Base-by-base conservation (phyloP, 805 yeast genomes). In the Starmerella davenportii region DNA sequence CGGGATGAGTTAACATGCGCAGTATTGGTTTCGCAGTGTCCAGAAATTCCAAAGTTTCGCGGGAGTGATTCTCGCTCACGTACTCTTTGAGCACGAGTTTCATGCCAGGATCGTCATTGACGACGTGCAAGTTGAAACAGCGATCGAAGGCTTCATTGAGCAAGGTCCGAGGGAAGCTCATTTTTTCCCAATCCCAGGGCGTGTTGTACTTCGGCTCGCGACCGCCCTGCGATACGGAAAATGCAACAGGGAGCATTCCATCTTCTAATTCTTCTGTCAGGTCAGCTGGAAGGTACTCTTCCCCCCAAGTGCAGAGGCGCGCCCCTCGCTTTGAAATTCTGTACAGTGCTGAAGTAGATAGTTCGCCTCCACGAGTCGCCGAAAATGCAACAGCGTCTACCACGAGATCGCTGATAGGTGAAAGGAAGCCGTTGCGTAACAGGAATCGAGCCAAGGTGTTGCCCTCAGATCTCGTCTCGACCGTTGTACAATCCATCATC, bases 401-500 rank as follows among this genome's bases (percentile, higher is more conserved):
- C 7, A 45, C 37, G 5, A 25, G 24, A 16, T 40, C 48, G 2
- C 16, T 14, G 5, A 54, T 38, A 0, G 36, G 47, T 4, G 36
- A 36, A 1, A 54, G 20, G n/a, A 47, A 45, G 16, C 47, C 43
- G 5, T 42, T 37, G 77, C 42, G 72, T 1, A 49, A 18, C 18
- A 54, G 40, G 14, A 38, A 30, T 9, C 35, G 29, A 2, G 48
- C 49, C 14, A 54, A 24, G 5, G 34, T 19, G 2, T 40, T 23
- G 5, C 47, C 52, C 33, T 53, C 58, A 0, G 29, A 11, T 2
- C 36, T 52, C 37, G 65, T 65, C 46, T 74, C 54, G 1, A 76
- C 62, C 50, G 80, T 90, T 1, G 94, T 79, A 51, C 95, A 84
- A 45, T 87, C 96, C 71, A 77, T 66, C 5, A 87, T 51, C 93